Evolutionary conservation across 768 basidiomycete species (phyloP).

Genomic region (Naganishia onofrii): DNA sequence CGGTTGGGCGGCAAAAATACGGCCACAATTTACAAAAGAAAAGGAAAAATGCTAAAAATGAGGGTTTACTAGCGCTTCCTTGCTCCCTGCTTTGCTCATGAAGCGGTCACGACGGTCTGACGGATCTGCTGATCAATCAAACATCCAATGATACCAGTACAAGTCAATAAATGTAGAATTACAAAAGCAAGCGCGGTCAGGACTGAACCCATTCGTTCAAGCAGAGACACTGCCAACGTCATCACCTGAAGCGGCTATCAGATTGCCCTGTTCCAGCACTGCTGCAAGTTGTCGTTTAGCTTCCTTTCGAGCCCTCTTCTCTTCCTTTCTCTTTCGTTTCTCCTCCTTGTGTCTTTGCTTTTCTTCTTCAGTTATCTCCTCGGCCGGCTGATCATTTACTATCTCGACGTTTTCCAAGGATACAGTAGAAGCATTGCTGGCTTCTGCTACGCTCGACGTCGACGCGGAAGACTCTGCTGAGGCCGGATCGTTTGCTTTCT

Average conservation of each 20-base stretch:
- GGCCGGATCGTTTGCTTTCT: not conserved
- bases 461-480: not conserved
- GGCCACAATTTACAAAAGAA: too few species aligned
- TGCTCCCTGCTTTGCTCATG: too few species aligned
- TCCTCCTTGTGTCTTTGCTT: slow-evolving; percentile 4
- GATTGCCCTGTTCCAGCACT: not conserved
- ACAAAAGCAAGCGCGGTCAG: too few species aligned
- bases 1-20: too few species aligned
- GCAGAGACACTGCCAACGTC: not conserved
- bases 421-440: too few species aligned
- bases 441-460: not conserved
- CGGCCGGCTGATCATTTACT: not conserved
- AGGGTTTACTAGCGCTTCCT: too few species aligned
- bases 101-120: too few species aligned
- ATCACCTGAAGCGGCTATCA: not conserved
- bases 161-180: too few species aligned
- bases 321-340: slow-evolving; percentile 16
- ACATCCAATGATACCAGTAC: too few species aligned
- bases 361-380: slow-evolving; percentile 6
- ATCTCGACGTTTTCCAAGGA: not conserved
- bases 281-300: slow-evolving; percentile 6
- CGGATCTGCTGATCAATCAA: too few species aligned
- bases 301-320: slow-evolving; percentile 11
- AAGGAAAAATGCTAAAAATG: too few species aligned
- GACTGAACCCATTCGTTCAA: not conserved